Base-by-base conservation (phyloP, 2,329 filamentous ascomycete species). In the Furcasterigmium sp. region DNA sequence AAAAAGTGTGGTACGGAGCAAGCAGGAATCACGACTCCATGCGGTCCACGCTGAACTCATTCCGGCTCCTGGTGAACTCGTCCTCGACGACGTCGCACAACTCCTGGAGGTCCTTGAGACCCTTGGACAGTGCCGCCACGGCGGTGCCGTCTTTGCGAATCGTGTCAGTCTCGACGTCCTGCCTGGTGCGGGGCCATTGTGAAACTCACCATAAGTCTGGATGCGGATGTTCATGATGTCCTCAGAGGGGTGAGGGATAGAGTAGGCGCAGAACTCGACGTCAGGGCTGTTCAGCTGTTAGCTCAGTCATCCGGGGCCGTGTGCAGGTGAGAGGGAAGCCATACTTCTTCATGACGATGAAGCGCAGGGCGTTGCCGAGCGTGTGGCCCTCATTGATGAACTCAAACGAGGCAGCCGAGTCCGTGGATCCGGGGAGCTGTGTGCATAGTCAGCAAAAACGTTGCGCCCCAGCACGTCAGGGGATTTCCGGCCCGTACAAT, bases 311-410 rank as follows among this genome's bases (percentile, higher is more conserved):
- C n/a, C 5, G n/a, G n/a, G n/a, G n/a, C n/a, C n/a, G n/a, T n/a
- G n/a, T n/a, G n/a, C n/a, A n/a, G n/a, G n/a, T n/a, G n/a, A n/a
- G 18, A 25, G 9, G 19, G 21, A 10, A 5, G 20, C 19, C 42
- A 5, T 43, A 96, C 91, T 98, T 98, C 70, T 97, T 97, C 87
- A 95, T 96, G 57, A 98, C 94, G 50, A 96, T 85, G 62, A 91
- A 97, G 58, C 93, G 80, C 55, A 98, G 69, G 9, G 91, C 89
- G 65, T 98, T 98, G 21, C 93, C 93, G 41, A 98, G 73, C 1
- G 93, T 98, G 66, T 98, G 93, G 35, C 94, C 90, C 69, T 98
- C 93, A 37, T 88, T 84, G 47, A 87, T 81, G 56, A 98, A 95
- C 62, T 97, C 88, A 61, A 97, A 98, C 14, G 90, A 95, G 23